Evolutionary conservation across 2,329 filamentous ascomycete genomes (phyloP).

Genomic region (Lojkania enalia): DNA sequence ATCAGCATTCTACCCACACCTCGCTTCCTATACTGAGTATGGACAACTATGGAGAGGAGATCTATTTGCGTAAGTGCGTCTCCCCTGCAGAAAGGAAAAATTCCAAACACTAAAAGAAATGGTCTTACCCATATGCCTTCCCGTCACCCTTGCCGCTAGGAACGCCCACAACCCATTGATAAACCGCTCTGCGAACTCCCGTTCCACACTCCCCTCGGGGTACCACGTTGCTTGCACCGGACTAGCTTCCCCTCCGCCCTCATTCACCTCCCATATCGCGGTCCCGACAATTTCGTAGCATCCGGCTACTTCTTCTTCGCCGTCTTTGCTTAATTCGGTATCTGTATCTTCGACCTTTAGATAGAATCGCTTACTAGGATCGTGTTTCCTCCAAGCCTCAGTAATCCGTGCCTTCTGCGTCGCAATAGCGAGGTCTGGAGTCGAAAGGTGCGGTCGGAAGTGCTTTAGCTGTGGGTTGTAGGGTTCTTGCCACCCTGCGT

Average conservation of each 20-base stretch:
- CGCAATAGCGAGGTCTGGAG: conserved; percentile 18
- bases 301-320: no score
- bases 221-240: conserved; percentile 4
- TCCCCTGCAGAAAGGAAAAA: not conserved
- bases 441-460: conserved; percentile 22
- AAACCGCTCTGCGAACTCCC: conserved; percentile 6
- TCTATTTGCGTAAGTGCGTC: no score
- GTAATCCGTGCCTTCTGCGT: conserved; percentile 3
- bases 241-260: conserved; percentile 12
- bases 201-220: conserved; percentile 1
- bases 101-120: not conserved
- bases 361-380: conserved; percentile 16
- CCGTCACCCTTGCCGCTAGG: conserved; percentile 1
- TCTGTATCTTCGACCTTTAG: conserved; percentile 21
- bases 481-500: conserved; percentile 24
- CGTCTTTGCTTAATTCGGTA: no score
- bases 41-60: conserved; percentile 2
- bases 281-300: conserved; percentile 17
- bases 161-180: conserved; percentile 6
- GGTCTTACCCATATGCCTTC: conserved; percentile 4
- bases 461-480: conserved; percentile 33
- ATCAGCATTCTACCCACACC: conserved; percentile 38
- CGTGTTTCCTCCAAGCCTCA: conserved; percentile 2
- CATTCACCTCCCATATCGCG: conserved; percentile 24
- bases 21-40: conserved; percentile 29